Evolutionary conservation across 2,329 filamentous ascomycete genomes (phyloP).

Genomic region (Pseudocercospora cruenta): DNA sequence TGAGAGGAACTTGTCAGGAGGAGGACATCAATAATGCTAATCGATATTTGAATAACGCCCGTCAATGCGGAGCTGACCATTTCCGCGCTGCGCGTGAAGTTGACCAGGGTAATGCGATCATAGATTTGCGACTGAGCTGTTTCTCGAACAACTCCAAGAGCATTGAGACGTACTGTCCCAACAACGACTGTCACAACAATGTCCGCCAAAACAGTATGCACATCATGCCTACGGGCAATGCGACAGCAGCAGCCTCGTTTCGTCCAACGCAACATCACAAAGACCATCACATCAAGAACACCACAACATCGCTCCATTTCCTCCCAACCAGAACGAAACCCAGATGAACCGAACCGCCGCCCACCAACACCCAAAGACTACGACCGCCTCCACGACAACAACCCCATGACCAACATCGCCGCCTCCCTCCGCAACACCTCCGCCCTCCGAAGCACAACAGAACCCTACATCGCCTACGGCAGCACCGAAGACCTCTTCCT

Average conservation of each 20-base stretch:
- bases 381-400: constrained; percentile 16
- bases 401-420: constrained; percentile 31
- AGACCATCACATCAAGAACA: constrained; percentile 7
- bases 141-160: background rate
- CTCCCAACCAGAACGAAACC: constrained; percentile 9
- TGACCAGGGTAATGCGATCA: constrained; percentile 2
- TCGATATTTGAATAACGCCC: background rate
- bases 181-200: constrained; percentile 15
- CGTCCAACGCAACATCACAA: constrained; percentile 3
- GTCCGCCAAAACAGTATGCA: constrained; percentile 31
- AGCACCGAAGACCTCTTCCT: constrained; percentile 79
- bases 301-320: constrained; percentile 14
- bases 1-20: too few species aligned
- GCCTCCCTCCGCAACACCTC: constrained; percentile 29
- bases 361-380: constrained; percentile 18
- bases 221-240: constrained; percentile 30
- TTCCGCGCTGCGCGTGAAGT: background rate
- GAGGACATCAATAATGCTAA: background rate
- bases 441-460: constrained; percentile 50
- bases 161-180: background rate
- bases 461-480: constrained; percentile 78
- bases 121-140: constrained; percentile 4
- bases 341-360: constrained; percentile 17
- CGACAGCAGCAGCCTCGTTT: background rate
- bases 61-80: background rate